Base-by-base conservation (phyloP, 208 protist genomes). In the Leishmania braziliensis region DNA sequence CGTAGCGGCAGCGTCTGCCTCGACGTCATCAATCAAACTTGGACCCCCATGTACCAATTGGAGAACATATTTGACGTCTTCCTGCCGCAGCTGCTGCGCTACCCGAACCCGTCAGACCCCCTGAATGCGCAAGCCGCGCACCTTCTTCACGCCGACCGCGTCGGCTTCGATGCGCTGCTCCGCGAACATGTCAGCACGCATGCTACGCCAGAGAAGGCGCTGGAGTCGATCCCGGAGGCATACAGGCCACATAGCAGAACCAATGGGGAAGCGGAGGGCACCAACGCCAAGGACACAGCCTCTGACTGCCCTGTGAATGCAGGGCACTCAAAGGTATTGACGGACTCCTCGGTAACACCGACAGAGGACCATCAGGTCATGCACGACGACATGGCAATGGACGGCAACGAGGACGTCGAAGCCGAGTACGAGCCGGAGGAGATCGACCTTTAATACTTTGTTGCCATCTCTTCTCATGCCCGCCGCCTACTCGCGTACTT, bases 1-100 rank as follows among this genome's bases (percentile, higher is more conserved):
- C 85, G 87, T 77, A 99, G 98, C 50, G 99, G 99, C 56, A 99
- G 98, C 71, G 98, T 99, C 63, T 99, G 99, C 89, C 92, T 99
- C 20, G 99, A 99, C 85, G 99, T 99, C 63, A 99, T 99, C 84
- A 99, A 99, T 88, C 99, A 99, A 81, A 99, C 98, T 10, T 99
- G 99, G 99, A 99, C 96, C 53, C 99, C 99, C 10, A 99, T 99
- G 97, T 99, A 99, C 91, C 98, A 97, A 89, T 83, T 94, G 78
- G 88, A 92, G 79, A 94, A 96, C 75, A 93, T 95, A 36, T 99
- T 99, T 80, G 98, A 99, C 71, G 93, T 99, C 1, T 99, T 99
- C 85, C 90, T 99, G 48, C 99, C 99, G 10, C 99, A 99, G 92
- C 91, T 99, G 39, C 88, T 99, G 46, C 85, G 97, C 43, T 99